Conservation (phyloP, 495 filamentous ascomycete species). For the Hypoxylon fragiforme region DNA sequence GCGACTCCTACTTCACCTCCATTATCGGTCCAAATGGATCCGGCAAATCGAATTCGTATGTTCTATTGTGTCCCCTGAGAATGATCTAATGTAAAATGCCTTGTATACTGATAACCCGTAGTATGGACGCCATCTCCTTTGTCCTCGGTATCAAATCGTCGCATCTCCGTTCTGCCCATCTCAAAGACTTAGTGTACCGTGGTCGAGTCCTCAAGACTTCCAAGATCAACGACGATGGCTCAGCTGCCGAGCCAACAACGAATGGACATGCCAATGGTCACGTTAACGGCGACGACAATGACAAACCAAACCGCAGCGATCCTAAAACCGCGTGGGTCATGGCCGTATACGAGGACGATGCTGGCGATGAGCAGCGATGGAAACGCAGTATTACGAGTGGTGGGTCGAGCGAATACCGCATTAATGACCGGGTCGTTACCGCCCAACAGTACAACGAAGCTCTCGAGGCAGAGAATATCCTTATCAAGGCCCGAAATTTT, state of each 20-base stretch:
- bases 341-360: slow-evolving; percentile 98
- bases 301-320: slow-evolving; percentile 63
- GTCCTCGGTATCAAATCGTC: slow-evolving; percentile 98
- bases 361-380: slow-evolving; percentile 93
- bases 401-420: slow-evolving; percentile 92
- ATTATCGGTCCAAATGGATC: slow-evolving; percentile 99
- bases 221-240: slow-evolving; percentile 85
- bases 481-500: slow-evolving; percentile 98
- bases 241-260: slow-evolving; percentile 59
- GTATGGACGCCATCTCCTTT: slow-evolving; percentile 99
- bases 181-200: slow-evolving; percentile 94
- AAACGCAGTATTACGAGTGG: slow-evolving; percentile 88
- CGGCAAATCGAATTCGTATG: slow-evolving; percentile 98
- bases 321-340: slow-evolving; percentile 97
- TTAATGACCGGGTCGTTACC: slow-evolving; percentile 87
- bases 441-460: slow-evolving; percentile 93
- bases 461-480: slow-evolving; percentile 89
- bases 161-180: slow-evolving; percentile 90
- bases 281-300: slow-evolving; percentile 58
- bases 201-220: slow-evolving; percentile 90
- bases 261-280: slow-evolving; percentile 60
- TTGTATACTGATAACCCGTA: slow-evolving; percentile 38
- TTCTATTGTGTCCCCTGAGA: slow-evolving; percentile 21
- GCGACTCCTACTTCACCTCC: slow-evolving; percentile 98
- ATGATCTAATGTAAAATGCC: neutral